Conservation (phyloP, 176 grass and related monocot species). For the Bothriochloa decipiens region DNA sequence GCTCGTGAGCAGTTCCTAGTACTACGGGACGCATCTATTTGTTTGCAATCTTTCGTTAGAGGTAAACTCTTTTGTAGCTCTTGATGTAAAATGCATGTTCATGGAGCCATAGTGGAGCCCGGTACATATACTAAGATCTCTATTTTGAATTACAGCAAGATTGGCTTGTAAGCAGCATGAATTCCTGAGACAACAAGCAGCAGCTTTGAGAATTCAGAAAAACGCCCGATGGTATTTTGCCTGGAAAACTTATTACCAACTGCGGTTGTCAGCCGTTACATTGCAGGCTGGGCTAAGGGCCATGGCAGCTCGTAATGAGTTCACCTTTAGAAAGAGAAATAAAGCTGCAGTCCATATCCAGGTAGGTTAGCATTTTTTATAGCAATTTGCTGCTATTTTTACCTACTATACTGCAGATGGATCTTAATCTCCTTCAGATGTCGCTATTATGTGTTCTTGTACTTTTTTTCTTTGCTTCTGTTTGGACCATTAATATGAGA, state of each 20-base stretch:
- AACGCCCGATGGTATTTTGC: conserved; percentile 67
- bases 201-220: conserved; percentile 91
- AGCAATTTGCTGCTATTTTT: conserved; percentile 36
- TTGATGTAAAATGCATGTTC: conserved; percentile 11
- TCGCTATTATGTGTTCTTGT: neutral
- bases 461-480: conserved; percentile 34
- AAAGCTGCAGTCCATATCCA: conserved; percentile 81
- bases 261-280: conserved; percentile 59
- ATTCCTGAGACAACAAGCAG: conserved; percentile 72
- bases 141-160: conserved; percentile 65
- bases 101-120: conserved; percentile 15
- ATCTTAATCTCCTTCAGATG: conserved; percentile 17
- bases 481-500: conserved; percentile 30
- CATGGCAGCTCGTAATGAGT: conserved; percentile 68
- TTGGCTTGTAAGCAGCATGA: conserved; percentile 70
- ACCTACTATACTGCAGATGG: conserved; percentile 25
- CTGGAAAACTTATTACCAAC: conserved; percentile 67
- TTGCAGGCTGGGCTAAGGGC: conserved; percentile 77
- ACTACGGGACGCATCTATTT: conserved; percentile 54
- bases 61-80: conserved; percentile 53
- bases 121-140: conserved; percentile 45
- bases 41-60: conserved; percentile 77
- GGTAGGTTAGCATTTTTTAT: conserved; percentile 49
- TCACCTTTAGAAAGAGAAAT: conserved; percentile 71
- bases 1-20: conserved; percentile 78